phyloP scores from a whole-genome alignment of 352 stramenopile species.

The Pythium angustatum region DNA sequence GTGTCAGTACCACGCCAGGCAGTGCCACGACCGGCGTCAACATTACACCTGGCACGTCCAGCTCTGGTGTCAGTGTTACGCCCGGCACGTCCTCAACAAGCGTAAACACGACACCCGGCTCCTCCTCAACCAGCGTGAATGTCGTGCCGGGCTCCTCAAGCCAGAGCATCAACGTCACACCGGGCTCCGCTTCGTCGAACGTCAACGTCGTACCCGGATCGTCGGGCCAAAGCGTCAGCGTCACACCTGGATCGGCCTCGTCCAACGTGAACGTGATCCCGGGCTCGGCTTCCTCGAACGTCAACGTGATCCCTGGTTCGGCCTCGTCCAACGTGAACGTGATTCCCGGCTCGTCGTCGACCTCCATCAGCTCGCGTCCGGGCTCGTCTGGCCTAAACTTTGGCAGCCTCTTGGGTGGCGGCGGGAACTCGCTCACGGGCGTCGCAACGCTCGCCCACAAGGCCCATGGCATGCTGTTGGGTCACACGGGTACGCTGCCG shows the following conservation, averaged over 20 bases:
- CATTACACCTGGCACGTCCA: constrained; percentile 11
- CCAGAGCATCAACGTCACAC: too few relatives aligned
- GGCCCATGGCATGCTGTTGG: constrained; percentile 11
- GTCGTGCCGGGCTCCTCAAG: not conserved
- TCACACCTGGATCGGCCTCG: not conserved
- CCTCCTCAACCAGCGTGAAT: not conserved
- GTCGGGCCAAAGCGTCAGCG: not conserved
- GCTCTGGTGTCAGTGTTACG: not conserved
- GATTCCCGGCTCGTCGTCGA: not conserved
- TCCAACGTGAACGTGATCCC: not conserved
- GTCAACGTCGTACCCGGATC: not conserved
- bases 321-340: constrained; percentile 6
- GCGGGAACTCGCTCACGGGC: constrained; percentile 5
- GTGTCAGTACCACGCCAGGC: not conserved
- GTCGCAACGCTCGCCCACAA: constrained; percentile 17
- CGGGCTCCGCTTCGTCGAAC: not conserved
- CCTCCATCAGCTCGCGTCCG: not conserved
- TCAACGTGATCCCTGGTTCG: not conserved
- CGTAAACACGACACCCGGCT: not conserved
- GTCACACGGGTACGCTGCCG: constrained; percentile 20
- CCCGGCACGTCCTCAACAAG: not conserved
- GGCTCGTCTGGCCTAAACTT: not conserved
- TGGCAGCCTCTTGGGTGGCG: constrained; percentile 7
- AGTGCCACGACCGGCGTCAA: not conserved
- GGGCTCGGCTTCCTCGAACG: not conserved